These are phyloP conservation scores for Pholiota microspora DNA, from an alignment of 768 basidiomycete species.

Conservation along the genomic window DNA sequence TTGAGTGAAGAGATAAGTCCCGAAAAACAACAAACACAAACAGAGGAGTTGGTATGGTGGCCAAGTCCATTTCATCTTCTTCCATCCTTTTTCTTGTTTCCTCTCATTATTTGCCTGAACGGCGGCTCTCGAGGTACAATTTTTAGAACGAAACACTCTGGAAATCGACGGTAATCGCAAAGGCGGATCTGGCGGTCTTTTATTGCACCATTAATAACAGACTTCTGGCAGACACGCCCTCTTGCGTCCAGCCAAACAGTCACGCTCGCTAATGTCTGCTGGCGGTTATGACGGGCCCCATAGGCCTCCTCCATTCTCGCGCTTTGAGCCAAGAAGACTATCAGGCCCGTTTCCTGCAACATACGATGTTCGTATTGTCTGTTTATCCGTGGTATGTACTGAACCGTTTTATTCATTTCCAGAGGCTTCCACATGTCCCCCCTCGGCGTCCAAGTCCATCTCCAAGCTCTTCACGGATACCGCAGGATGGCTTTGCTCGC, in stretches of 20 bases:
- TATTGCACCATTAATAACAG: conserved; percentile 8
- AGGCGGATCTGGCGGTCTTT: conserved; percentile 11
- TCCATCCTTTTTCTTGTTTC: conserved; percentile 11
- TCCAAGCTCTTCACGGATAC: conserved; percentile 42
- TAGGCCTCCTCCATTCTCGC: conserved; percentile 28
- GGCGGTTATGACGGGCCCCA: conserved; percentile 37
- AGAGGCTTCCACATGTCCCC: conserved; percentile 33
- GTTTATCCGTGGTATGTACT: conserved; percentile 5
- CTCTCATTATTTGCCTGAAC: neutral
- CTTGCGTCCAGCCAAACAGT: conserved; percentile 9
- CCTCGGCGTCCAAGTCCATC: conserved; percentile 49
- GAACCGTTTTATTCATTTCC: conserved; percentile 16
- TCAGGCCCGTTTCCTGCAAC: conserved; percentile 26
- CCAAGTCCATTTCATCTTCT: conserved; percentile 14
- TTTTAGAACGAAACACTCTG: neutral
- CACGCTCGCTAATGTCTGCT: conserved; percentile 35
- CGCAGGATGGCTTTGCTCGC: conserved; percentile 54
- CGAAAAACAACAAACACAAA: conserved; percentile 25
- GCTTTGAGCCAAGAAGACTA: conserved; percentile 32
- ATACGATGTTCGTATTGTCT: conserved; percentile 38
- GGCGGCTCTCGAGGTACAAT: conserved; percentile 7
- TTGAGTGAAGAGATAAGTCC: conserved; percentile 5
- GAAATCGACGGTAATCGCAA: neutral
- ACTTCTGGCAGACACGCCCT: conserved; percentile 6
- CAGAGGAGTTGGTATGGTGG: conserved; percentile 26